Conservation (phyloP, 495 filamentous ascomycete genomes). For the Pyrenopolyporus hunteri region DNA sequence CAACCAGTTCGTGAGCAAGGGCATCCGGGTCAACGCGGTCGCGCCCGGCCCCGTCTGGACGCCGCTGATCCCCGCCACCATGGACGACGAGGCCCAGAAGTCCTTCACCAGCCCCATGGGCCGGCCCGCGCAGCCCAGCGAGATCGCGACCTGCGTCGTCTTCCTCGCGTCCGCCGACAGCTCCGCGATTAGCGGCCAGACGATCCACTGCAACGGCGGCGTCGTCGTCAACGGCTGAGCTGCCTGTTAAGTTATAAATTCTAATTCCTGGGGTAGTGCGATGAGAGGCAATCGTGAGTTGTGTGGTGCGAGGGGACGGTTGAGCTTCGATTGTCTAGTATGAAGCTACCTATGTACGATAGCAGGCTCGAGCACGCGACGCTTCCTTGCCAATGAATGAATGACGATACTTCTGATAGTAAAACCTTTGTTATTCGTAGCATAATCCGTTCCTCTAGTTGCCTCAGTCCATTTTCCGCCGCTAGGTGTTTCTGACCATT, state of each 20-base stretch:
- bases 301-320: not conserved
- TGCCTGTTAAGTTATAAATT: not conserved
- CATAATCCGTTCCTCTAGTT: too few relatives aligned
- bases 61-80: constrained; percentile 79
- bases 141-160: constrained; percentile 85
- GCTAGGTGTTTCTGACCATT: too few relatives aligned
- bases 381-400: constrained; percentile 7
- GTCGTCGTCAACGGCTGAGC: constrained; percentile 64
- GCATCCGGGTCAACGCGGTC: constrained; percentile 81
- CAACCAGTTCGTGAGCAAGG: constrained; percentile 73
- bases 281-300: not conserved
- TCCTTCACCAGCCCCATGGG: constrained; percentile 81
- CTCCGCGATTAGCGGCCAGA: constrained; percentile 66
- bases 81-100: constrained; percentile 72
- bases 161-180: constrained; percentile 80
- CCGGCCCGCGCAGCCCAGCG: constrained; percentile 75
- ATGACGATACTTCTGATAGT: constrained; percentile 9
- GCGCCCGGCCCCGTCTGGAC: constrained; percentile 88
- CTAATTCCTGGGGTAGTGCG: not conserved
- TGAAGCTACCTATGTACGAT: not conserved
- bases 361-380: not conserved
- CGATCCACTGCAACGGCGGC: constrained; percentile 73
- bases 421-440: not conserved
- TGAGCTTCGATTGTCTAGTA: not conserved
- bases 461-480: too few relatives aligned